Percentiles rank a stretch among this genome's conserved stretches.
Evolutionary conservation across 2,329 filamentous ascomycete genomes (phyloP).

Genomic region (Erysiphe pisi): DNA sequence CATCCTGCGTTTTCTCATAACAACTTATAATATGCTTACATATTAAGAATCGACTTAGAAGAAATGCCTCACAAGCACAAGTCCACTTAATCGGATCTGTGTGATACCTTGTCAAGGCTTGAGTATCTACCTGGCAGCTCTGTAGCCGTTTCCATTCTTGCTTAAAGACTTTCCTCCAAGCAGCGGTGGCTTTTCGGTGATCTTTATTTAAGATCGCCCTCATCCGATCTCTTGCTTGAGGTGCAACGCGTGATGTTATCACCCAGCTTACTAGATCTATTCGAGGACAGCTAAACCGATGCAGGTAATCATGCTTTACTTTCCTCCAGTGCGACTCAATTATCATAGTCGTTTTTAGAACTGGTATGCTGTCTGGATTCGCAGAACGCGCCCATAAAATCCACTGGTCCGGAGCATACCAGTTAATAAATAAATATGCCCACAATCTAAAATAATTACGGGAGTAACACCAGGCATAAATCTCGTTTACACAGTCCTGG

Average conservation of each 20-base stretch:
- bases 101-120: not conserved
- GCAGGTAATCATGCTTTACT: not conserved
- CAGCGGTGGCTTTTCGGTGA: not conserved
- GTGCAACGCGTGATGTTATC: not conserved
- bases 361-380: too few relatives aligned
- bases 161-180: too few relatives aligned
- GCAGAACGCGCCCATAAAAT: too few relatives aligned
- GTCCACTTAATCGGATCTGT: not conserved
- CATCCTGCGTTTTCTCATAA: not conserved
- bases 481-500: not conserved
- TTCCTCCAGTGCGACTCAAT: not conserved
- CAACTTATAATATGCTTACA: not conserved
- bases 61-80: not conserved
- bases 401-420: too few relatives aligned
- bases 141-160: not conserved
- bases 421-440: too few relatives aligned
- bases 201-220: not conserved
- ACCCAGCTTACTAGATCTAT: slow-evolving; percentile 9
- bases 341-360: slow-evolving; percentile 12
- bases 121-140: not conserved
- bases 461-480: slow-evolving; percentile 10
- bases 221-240: not conserved
- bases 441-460: not conserved
- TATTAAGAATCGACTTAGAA: not conserved
- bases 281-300: not conserved